These are phyloP conservation scores for Lophiostoma macrostomum DNA, from an alignment of 495 filamentous ascomycete species.

Conservation along the genomic window DNA sequence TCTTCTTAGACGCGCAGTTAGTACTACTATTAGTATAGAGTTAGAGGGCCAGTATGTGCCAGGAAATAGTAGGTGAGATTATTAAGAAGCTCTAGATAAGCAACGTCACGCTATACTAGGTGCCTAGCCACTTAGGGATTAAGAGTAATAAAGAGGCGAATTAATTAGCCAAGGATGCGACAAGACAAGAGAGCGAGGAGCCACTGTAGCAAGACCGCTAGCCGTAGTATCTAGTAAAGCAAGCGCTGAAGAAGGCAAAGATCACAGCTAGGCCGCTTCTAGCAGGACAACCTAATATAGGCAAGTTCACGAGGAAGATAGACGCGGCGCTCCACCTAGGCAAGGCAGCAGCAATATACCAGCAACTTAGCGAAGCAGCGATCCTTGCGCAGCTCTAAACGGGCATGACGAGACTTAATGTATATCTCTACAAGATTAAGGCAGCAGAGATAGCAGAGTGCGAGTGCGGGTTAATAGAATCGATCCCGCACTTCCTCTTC, in stretches of 20 bases:
- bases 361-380: conserved; percentile 25
- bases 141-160: conserved; percentile 20
- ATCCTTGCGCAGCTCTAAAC: conserved; percentile 21
- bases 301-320: conserved; percentile 30
- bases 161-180: conserved; percentile 20
- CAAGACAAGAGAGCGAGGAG: conserved; percentile 19
- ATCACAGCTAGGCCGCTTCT: conserved; percentile 3
- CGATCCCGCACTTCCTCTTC: conserved; percentile 28
- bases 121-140: conserved; percentile 20
- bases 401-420: conserved; percentile 23
- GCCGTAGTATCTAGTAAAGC: conserved; percentile 21
- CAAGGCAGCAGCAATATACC: conserved; percentile 23
- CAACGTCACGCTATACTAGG: conserved; percentile 27
- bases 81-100: conserved; percentile 22
- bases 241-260: conserved; percentile 17
- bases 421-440: conserved; percentile 27
- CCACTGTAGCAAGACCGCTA: conserved; percentile 10
- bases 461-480: conserved; percentile 21
- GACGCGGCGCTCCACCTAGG: conserved; percentile 29
- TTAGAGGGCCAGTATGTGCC: conserved; percentile 18
- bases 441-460: conserved; percentile 21
- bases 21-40: conserved; percentile 21
- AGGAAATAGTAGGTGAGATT: conserved; percentile 21
- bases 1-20: conserved; percentile 26
- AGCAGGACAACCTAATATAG: background rate